These are phyloP conservation scores for Penicillium frequentans DNA, from an alignment of 2,329 filamentous ascomycete genomes.

Conservation along the genomic window DNA sequence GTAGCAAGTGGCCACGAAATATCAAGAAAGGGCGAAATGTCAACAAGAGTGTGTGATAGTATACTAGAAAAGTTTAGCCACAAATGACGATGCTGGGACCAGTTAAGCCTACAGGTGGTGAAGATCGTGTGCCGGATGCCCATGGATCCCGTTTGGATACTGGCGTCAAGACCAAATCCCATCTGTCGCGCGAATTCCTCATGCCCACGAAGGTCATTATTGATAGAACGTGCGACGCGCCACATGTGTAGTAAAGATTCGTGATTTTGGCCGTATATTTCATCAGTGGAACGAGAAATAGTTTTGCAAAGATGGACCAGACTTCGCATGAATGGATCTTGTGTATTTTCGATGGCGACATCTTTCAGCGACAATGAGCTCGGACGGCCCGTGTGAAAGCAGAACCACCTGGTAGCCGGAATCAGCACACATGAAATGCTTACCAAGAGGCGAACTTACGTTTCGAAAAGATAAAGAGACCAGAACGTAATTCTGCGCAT, in stretches of 20 bases:
- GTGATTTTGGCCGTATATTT: slow-evolving; percentile 45
- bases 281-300: slow-evolving; percentile 42
- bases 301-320: slow-evolving; percentile 40
- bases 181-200: slow-evolving; percentile 30
- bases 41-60: slow-evolving; percentile 45
- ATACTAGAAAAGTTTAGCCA: slow-evolving; percentile 34
- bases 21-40: slow-evolving; percentile 49
- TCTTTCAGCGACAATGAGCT: slow-evolving; percentile 42
- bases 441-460: slow-evolving; percentile 26
- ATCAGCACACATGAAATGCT: neutral
- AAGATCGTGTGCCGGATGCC: slow-evolving; percentile 45
- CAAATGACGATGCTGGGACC: neutral
- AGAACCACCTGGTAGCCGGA: slow-evolving; percentile 41
- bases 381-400: slow-evolving; percentile 45
- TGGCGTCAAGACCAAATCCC: slow-evolving; percentile 37
- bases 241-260: slow-evolving; percentile 42
- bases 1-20: slow-evolving; percentile 43
- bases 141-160: slow-evolving; percentile 37
- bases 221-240: slow-evolving; percentile 34
- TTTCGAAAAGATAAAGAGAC: slow-evolving; percentile 47
- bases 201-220: slow-evolving; percentile 30
- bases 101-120: slow-evolving; percentile 35
- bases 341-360: slow-evolving; percentile 36
- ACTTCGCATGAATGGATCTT: slow-evolving; percentile 41
- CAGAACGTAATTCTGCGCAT: slow-evolving; percentile 42